phyloP scores from a whole-genome alignment of 164 flowering plant species.

The Dillenia suffruticosa region DNA sequence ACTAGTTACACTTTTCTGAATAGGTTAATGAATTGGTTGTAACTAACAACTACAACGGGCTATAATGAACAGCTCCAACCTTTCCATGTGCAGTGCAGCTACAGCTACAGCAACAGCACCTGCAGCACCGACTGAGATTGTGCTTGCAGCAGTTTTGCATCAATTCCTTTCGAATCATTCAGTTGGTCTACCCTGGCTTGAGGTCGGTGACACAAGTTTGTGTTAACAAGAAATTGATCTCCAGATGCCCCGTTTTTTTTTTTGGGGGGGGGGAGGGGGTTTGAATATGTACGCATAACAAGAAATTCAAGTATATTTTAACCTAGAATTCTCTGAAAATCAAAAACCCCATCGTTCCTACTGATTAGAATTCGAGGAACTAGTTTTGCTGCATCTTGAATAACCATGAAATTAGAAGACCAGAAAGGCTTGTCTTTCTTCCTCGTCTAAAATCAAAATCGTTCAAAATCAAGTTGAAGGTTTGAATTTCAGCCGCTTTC shows the following conservation, averaged over 20 bases:
- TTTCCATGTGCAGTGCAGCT: constrained; percentile 28
- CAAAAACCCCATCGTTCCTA: too few species aligned
- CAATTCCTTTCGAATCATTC: constrained; percentile 28
- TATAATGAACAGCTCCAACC: constrained; percentile 30
- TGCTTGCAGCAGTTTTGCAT: constrained; percentile 47
- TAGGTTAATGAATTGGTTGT: background rate
- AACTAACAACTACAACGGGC: constrained; percentile 17
- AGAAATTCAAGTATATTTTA: too few species aligned
- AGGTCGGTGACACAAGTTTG: constrained; percentile 31
- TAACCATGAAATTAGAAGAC: too few species aligned
- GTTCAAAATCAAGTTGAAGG: too few species aligned
- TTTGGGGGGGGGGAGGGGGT: background rate
- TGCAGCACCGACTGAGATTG: constrained; percentile 45
- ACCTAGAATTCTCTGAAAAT: too few species aligned
- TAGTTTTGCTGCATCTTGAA: too few species aligned
- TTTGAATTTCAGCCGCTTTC: too few species aligned
- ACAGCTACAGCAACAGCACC: constrained; percentile 46
- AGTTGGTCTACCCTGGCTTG: constrained; percentile 27
- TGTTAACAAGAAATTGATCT: constrained; percentile 10
- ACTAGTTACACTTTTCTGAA: background rate
- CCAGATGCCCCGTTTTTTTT: background rate
- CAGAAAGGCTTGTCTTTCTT: too few species aligned
- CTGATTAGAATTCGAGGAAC: too few species aligned
- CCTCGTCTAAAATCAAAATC: too few species aligned
- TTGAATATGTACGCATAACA: too few species aligned